These are phyloP conservation scores for Eragrostis curvula DNA, from an alignment of 176 grass and related monocot species.

Conservation along the genomic window DNA sequence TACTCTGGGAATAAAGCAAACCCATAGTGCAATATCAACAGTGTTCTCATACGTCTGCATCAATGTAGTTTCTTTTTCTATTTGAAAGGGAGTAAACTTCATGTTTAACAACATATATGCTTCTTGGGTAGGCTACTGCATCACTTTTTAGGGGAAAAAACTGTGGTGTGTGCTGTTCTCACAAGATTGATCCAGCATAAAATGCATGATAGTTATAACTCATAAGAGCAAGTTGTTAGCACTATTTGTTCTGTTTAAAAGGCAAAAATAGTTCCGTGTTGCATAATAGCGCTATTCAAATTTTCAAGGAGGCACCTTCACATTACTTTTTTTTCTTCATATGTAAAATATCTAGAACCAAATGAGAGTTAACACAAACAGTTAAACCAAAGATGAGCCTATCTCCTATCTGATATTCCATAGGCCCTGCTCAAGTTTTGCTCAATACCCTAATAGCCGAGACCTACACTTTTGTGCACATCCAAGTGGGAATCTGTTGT, in stretches of 20 bases:
- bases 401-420: neutral
- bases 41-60: neutral
- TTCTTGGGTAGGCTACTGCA: neutral
- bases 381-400: neutral
- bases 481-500: neutral
- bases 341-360: neutral
- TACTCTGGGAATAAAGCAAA: constrained; percentile 17
- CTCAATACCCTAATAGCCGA: neutral
- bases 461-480: neutral
- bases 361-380: constrained; percentile 4
- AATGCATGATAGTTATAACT: neutral
- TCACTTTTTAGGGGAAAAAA: neutral
- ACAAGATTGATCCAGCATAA: neutral
- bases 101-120: neutral
- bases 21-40: neutral
- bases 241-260: neutral
- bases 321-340: neutral
- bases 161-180: neutral
- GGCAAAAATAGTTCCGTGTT: neutral
- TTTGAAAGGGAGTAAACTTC: neutral
- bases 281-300: constrained; percentile 1
- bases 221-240: neutral
- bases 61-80: neutral
- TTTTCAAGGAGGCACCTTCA: neutral
- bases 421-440: neutral